A percentile compares a stretch with the other conserved stretches of the same genome.
Evolutionary conservation across 495 filamentous ascomycete genomes (phyloP).

Genomic region (Penicillium bialowiezense): DNA sequence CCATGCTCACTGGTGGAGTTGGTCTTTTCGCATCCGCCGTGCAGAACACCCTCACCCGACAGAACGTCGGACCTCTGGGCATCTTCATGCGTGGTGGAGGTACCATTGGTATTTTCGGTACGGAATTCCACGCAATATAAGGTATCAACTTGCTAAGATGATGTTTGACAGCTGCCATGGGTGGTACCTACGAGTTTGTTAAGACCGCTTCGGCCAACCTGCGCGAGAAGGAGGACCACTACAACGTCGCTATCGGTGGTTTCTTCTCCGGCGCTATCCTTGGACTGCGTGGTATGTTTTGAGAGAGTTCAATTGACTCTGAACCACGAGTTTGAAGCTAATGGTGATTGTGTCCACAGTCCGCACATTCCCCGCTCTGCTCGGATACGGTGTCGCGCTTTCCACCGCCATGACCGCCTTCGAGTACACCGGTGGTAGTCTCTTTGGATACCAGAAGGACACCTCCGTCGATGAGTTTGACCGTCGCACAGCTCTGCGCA

Average conservation of each 20-base stretch:
- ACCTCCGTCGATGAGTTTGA: slow-evolving; percentile 72
- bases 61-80: slow-evolving; percentile 72
- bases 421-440: slow-evolving; percentile 71
- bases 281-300: slow-evolving; percentile 58
- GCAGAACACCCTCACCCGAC: slow-evolving; percentile 78
- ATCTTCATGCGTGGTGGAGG: slow-evolving; percentile 71
- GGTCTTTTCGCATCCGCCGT: slow-evolving; percentile 73
- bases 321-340: background rate
- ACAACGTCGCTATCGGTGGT: slow-evolving; percentile 68
- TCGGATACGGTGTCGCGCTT: slow-evolving; percentile 71
- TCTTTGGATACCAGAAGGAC: slow-evolving; percentile 57
- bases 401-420: slow-evolving; percentile 65
- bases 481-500: slow-evolving; percentile 71
- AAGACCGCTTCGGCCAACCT: slow-evolving; percentile 72
- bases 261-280: slow-evolving; percentile 68
- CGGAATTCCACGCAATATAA: slow-evolving; percentile 9
- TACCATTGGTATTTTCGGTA: slow-evolving; percentile 67
- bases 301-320: background rate
- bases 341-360: slow-evolving; percentile 42
- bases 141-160: slow-evolving; percentile 11
- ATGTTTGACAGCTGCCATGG: slow-evolving; percentile 65
- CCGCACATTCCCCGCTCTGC: slow-evolving; percentile 70
- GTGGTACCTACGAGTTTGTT: slow-evolving; percentile 75
- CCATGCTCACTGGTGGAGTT: slow-evolving; percentile 58
- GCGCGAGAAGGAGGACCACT: slow-evolving; percentile 69